These are phyloP conservation scores for Solanum chilense DNA, from an alignment of 257 asterid species.

Conservation along the genomic window DNA sequence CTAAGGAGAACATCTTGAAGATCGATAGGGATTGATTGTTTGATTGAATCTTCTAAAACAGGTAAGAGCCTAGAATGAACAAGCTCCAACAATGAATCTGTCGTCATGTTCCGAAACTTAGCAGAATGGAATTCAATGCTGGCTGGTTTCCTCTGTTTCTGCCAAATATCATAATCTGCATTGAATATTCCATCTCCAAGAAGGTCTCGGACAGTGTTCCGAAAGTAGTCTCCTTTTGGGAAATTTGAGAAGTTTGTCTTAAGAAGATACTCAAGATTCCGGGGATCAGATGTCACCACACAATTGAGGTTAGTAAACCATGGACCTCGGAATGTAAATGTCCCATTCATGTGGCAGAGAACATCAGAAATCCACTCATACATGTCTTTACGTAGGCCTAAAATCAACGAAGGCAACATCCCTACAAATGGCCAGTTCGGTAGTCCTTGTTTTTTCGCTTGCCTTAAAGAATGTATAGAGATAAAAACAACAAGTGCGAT, in stretches of 20 bases:
- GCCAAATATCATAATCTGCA: slow-evolving; percentile 78
- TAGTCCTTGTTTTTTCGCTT: slow-evolving; percentile 37
- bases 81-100: slow-evolving; percentile 59
- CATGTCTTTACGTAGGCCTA: slow-evolving; percentile 41
- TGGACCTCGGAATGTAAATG: slow-evolving; percentile 70
- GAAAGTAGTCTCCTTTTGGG: slow-evolving; percentile 70
- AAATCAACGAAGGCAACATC: slow-evolving; percentile 72
- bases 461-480: slow-evolving; percentile 34
- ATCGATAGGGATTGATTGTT: slow-evolving; percentile 24
- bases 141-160: slow-evolving; percentile 67
- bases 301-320: slow-evolving; percentile 78
- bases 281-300: slow-evolving; percentile 73
- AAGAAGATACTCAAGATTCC: slow-evolving; percentile 74
- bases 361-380: slow-evolving; percentile 78
- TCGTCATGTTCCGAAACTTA: slow-evolving; percentile 56
- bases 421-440: slow-evolving; percentile 78
- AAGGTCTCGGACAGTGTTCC: slow-evolving; percentile 52
- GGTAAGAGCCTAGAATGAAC: slow-evolving; percentile 69
- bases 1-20: slow-evolving; percentile 70
- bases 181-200: slow-evolving; percentile 84
- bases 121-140: slow-evolving; percentile 84
- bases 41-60: slow-evolving; percentile 41
- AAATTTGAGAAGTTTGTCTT: slow-evolving; percentile 65
- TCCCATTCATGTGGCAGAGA: slow-evolving; percentile 39
- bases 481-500: slow-evolving; percentile 43